Base-by-base conservation (phyloP, 2,329 filamentous ascomycete genomes). In the Ophiosphaerella narmari region DNA sequence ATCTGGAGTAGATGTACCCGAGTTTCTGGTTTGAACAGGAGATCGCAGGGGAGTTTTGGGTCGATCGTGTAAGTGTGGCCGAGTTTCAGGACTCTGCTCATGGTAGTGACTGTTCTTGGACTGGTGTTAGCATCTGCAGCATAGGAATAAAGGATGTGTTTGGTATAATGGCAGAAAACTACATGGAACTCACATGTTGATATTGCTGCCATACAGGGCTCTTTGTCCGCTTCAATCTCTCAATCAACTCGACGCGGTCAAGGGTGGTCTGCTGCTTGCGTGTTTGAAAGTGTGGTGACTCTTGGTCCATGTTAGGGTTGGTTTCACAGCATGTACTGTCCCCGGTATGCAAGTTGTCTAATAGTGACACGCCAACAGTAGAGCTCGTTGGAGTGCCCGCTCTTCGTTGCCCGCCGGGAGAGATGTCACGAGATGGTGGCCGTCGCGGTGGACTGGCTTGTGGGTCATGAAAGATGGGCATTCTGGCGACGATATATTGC, bases 231-330 rank as follows among this genome's bases (percentile, higher is more conserved):
- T 97, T 97, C 59, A 97, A 81, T 57, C 87, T 83, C 73, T 91
- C 84, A 49, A 97, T 97, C 62, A 96, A 78, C 72, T 92, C 88
- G 49, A 85, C 85, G 57, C 92, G 83, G 70, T 91, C 86, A 39
- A 76, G 64, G 36, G 57, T 52, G 13, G 57, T 48, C 13, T 70
- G 56, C n/a, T 70, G 56, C 47, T 59, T 67, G 38, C 52, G 54
- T 23, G 48, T 55, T 33, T 63, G 62, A 32, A 50, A 61, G 14
- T 66, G 67, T 26, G 51, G 11, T 11, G 26, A 48, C 16, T 57
- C 53, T 32, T 54, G 31, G 26, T 60, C 51, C 40, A 49, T 43
- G 12, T 52, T 57, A 9, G 48, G 35, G 9, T 38, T 36, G 16
- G 50, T 40, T 35, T 26, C 40, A 9, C 49, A 40, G 1, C 45